Conservation (phyloP, 2,329 filamentous ascomycete genomes). For the Magnaporthiopsis incrustans region DNA sequence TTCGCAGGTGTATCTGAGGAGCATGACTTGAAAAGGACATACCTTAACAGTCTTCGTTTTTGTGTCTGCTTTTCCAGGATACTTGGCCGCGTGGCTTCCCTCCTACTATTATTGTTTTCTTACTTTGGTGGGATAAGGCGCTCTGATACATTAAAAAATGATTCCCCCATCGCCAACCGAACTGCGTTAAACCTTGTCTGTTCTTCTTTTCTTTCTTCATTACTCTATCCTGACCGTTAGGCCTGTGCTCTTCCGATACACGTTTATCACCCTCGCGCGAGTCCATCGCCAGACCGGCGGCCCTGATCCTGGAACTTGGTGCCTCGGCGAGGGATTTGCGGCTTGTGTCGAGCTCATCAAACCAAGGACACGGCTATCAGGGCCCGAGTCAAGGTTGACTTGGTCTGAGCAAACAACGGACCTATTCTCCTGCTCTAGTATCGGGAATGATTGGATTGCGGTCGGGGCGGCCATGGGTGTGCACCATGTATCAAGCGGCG, state of each 20-base stretch:
- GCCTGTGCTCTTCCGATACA: too few species aligned
- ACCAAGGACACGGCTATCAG: neutral
- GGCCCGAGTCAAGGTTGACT: neutral
- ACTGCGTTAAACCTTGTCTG: neutral
- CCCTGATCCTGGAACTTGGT: neutral
- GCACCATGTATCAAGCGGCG: neutral
- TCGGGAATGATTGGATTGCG: too few species aligned
- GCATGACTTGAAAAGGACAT: neutral
- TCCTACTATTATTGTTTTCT: neutral
- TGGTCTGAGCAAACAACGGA: neutral
- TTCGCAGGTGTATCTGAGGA: slow-evolving; percentile 3
- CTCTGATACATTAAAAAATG: neutral
- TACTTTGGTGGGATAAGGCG: neutral
- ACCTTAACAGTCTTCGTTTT: neutral
- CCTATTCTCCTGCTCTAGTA: neutral
- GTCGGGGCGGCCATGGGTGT: too few species aligned
- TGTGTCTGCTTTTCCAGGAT: neutral
- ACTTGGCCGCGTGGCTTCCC: neutral
- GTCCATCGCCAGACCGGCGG: too few species aligned
- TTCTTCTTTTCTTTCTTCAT: neutral
- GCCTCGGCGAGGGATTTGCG: neutral
- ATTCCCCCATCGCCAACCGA: neutral
- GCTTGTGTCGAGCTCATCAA: neutral
- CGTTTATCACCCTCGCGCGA: neutral
- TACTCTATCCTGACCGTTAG: neutral